Evolutionary conservation across 1,284 basidiomycete genomes (phyloP), one percentile per base, ranked within the genome.

Genomic region (Waitea zeae): DNA sequence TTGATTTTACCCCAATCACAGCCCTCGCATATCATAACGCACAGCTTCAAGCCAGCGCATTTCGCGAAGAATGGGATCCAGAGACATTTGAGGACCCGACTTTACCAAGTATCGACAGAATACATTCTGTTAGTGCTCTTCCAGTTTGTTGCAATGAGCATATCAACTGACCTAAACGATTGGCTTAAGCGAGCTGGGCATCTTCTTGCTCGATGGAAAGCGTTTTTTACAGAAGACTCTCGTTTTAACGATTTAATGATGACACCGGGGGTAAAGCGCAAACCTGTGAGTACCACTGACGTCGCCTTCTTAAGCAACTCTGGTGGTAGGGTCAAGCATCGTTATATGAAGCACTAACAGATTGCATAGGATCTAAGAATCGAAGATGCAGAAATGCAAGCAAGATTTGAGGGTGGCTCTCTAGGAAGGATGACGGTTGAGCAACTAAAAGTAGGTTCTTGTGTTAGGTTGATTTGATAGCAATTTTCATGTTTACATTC

Each of bases 21-120:
- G 76, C 69, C 5, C 65, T 96, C 37, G 77, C 77, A 7, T 86
- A 76, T 46, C 88, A 95, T 51, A 89, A 93, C 50, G 78, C 73
- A 6, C 84, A 90, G 48, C 67, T 96, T 3, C 79, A 95, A 58
- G 87, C 89, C 12, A 78, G 74, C 35, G 92, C 92, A 0, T 93
- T 96, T 53, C 77, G 82, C 35, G 84, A 92, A 50, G 72, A 88
- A 43, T 87, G 72, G 44, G 77, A 90, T 47, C 61, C 70, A 2
- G 70, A 73, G 35, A 53, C 64, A 3, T 81, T 88, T 42, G 70
- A 76, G 43, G 90, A 97, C 51, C 56, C 76, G 41, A 88, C 89
- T 0, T 49, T 70, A 38, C 90, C 92, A 2, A 79, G 82, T 45
- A 63, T 76, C 34, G 70, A 72, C 30, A 66, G 69, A 46, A 88